Conservation (phyloP, 345 rosid genomes). For the Bruguiera sexangula region DNA sequence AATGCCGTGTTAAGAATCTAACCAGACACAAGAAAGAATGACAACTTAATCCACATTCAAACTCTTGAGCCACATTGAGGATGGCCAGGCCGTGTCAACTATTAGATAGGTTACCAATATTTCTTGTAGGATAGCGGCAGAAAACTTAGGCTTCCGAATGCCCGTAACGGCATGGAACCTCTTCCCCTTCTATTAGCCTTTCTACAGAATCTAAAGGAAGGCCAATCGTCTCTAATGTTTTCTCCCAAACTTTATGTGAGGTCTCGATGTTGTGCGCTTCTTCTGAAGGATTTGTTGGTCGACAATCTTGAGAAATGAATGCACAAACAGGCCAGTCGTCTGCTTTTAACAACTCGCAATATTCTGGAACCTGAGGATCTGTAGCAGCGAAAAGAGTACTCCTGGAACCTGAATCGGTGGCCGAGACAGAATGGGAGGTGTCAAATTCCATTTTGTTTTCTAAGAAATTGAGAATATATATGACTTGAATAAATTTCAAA, state of each 20-base stretch:
- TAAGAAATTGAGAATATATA: neutral
- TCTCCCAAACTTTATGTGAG: slow-evolving; percentile 73
- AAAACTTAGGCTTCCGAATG: too few species aligned
- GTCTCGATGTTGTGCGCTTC: slow-evolving; percentile 81
- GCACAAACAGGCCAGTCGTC: slow-evolving; percentile 95
- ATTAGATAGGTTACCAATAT: too few species aligned
- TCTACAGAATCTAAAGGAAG: slow-evolving; percentile 78
- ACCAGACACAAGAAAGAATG: too few species aligned
- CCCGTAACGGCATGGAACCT: slow-evolving; percentile 30
- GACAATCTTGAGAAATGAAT: slow-evolving; percentile 91
- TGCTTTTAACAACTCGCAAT: slow-evolving; percentile 69
- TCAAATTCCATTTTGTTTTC: neutral
- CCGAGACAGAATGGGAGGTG: slow-evolving; percentile 6
- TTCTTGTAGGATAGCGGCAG: too few species aligned
- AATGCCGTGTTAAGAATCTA: too few species aligned
- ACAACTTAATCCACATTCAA: too few species aligned
- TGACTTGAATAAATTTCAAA: too few species aligned
- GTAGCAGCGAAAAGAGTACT: slow-evolving; percentile 91
- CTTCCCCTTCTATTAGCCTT: slow-evolving; percentile 69
- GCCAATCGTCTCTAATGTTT: slow-evolving; percentile 80
- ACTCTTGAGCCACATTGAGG: too few species aligned
- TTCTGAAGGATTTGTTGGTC: slow-evolving; percentile 85
- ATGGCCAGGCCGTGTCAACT: too few species aligned
- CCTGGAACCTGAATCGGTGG: slow-evolving; percentile 56
- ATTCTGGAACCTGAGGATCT: slow-evolving; percentile 89